Evolutionary conservation across 2,329 filamentous ascomycete genomes (phyloP), one percentile per base, ranked within the genome.

Genomic region (Penicillium sclerotigenum): DNA sequence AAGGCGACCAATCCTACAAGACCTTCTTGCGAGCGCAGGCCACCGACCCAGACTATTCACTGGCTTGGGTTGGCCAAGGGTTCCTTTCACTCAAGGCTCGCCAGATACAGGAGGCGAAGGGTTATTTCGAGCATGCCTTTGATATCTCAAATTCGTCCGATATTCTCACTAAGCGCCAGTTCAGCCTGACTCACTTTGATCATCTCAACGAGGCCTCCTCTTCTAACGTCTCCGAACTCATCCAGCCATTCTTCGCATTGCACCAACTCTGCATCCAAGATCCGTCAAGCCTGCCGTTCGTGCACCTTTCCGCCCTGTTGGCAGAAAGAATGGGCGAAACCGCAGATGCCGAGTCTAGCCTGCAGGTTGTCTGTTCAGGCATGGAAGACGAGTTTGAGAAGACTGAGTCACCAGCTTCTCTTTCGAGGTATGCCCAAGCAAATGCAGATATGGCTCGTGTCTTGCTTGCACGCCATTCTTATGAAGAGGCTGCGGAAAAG

Each of bases 51-150:
- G 93, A 97, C 62, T 96, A 93, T 68, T 87, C 91, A 0, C 86
- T 93, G 67, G 93, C 92, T 16, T 99, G 94, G 95, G 79, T 97
- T 8, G 94, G 94, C 1, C 93, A 97, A 73, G 93, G 90, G 0
- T 81, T 96, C 26, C 82, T 97, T 50, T 91, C 94, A 4, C 80
- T 92, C 16, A 77, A 93, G 28, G 83, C 84, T 47, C 91, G 90
- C 1, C 87, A 96, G 59, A 65, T 77, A 0, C 85, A 83, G 58
- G 91, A 97, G 74, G 92, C 93, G 1, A 82, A 90, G 22, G 86
- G 87, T 11, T 83, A 97, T 10, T 96, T 97, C 69, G 92, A 90
- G 1, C 94, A 99, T 70, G 93, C 94, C 0, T 94, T 96, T 77
- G 92, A 96, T 60, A 93, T 99, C 47, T 87, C 91, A 0, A 89